Base-by-base conservation (phyloP, 768 basidiomycete species). In the Tulasnella sp. region DNA sequence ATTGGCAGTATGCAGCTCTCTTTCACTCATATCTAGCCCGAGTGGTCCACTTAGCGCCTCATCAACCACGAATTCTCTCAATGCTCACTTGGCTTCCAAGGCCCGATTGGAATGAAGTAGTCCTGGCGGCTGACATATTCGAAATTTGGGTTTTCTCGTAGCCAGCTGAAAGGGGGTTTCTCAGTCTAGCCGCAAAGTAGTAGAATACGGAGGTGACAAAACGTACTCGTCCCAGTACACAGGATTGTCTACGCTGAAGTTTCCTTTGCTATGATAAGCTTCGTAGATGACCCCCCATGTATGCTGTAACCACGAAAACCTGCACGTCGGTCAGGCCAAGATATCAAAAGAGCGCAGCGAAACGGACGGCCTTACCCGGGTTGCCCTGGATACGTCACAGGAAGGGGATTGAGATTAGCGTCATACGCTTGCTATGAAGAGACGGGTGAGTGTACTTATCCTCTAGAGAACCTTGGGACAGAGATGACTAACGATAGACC, bases 241-340 rank as follows among this genome's bases (percentile, higher is more conserved):
- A 12, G 71, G 22, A 39, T 25, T 12, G n/a, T 72, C 71, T 12
- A 72, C 42, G 11, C 6, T 19, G 42, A n/a, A 40, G 71, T 72
- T 72, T 14, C 71, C 71, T 25, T 40, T 34, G 40, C 45, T 38
- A 17, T 72, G 29, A 38, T 17, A 75, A 11, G 31, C 73, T 8
- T 14, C 40, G 54, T 64, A 75, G 25, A 36, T 15, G n/a, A 17
- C 15, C 8, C 34, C 45, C 15, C 67, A 64, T 15, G 40, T 36
- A 15, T 67, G 45, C 36, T 75, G 73, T n/a, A 75, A 6, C 73
- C 73, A 75, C 22, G 19, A 31, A 64, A 75, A 75, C 73, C 73
- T 75, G n/a, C 36, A 11, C 22, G 34, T 8, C 8, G 9, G 8
- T n/a, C 64, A 25, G 7, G n/a, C 14, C 11, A 71, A 11, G 25